Evolutionary conservation across 805 yeast species (phyloP).

Genomic region (Starmerella stigmatis): DNA sequence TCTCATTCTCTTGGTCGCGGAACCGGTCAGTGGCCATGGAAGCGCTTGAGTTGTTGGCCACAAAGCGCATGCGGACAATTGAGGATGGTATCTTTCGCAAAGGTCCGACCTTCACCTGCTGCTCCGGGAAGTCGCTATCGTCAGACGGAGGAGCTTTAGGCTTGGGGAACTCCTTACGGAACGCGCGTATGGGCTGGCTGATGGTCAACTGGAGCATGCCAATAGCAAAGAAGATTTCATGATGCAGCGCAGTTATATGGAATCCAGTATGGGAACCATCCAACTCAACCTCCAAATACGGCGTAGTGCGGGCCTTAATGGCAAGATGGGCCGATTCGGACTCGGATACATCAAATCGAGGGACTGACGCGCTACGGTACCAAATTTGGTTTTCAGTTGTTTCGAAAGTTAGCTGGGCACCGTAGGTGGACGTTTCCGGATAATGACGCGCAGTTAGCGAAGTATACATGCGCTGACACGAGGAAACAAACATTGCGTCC

Average conservation of each 20-base stretch:
- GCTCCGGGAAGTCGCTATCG: too few species aligned
- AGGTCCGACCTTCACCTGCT: neutral
- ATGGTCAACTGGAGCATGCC: conserved; percentile 21
- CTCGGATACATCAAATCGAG: conserved; percentile 25
- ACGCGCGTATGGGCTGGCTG: conserved; percentile 5
- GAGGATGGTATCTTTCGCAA: conserved; percentile 23
- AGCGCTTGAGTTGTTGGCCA: conserved; percentile 10
- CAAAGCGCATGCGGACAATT: conserved; percentile 15
- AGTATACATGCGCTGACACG: conserved; percentile 29
- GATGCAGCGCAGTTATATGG: conserved; percentile 26
- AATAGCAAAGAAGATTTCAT: conserved; percentile 30
- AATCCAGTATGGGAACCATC: conserved; percentile 24
- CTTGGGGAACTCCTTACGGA: conserved; percentile 5
- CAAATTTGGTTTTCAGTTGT: conserved; percentile 19
- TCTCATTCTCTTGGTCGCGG: conserved; percentile 21
- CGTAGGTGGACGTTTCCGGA: conserved; percentile 10
- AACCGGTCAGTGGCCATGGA: conserved; percentile 24
- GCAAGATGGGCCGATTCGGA: conserved; percentile 23
- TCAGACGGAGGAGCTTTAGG: too few species aligned
- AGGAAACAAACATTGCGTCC: conserved; percentile 29
- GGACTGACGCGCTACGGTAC: conserved; percentile 28
- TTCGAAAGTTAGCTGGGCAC: conserved; percentile 17
- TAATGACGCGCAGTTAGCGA: conserved; percentile 28
- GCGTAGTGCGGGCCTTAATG: conserved; percentile 26
- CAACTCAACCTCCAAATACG: conserved; percentile 25